phyloP scores from a whole-genome alignment of 768 basidiomycete genomes.

The Sporobolomyces phaffii region DNA sequence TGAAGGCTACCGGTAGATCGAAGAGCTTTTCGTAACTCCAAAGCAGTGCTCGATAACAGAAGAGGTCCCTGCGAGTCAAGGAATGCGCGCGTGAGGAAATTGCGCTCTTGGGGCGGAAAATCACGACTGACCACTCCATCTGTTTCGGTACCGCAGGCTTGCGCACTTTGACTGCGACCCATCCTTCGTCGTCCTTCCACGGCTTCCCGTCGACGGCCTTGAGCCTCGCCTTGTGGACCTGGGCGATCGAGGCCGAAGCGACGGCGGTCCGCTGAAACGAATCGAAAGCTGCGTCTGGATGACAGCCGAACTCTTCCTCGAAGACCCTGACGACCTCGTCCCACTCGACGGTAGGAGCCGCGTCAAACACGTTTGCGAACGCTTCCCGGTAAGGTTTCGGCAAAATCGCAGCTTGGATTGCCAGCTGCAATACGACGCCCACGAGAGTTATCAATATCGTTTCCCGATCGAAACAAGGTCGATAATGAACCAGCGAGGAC shows the following conservation, averaged over 20 bases:
- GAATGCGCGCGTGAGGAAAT: too few species aligned
- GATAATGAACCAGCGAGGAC: neutral
- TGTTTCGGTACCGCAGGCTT: constrained; percentile 82
- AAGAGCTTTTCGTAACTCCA: constrained; percentile 57
- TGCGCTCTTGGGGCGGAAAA: neutral
- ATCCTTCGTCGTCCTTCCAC: constrained; percentile 47
- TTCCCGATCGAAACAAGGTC: too few species aligned
- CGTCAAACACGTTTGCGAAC: constrained; percentile 77
- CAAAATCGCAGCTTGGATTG: constrained; percentile 75
- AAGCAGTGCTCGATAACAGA: constrained; percentile 50
- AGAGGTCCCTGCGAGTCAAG: constrained; percentile 54
- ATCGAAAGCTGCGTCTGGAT: constrained; percentile 69
- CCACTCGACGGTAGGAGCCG: constrained; percentile 78
- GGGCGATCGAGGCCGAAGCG: constrained; percentile 85
- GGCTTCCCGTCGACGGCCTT: constrained; percentile 40
- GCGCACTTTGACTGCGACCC: constrained; percentile 91
- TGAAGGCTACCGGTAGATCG: constrained; percentile 75
- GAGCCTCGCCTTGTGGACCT: constrained; percentile 75
- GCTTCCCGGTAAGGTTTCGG: constrained; percentile 69
- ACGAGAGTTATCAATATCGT: too few species aligned
- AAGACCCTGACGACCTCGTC: constrained; percentile 53
- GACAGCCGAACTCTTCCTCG: constrained; percentile 61
- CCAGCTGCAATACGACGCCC: constrained; percentile 52
- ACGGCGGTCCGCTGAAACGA: constrained; percentile 68
- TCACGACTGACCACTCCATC: constrained; percentile 58